Percentiles rank a stretch among this genome's conserved stretches.
These are phyloP conservation scores for Sanghuangporus weigelae DNA, from an alignment of 1,284 basidiomycete genomes.

Conservation along the genomic window DNA sequence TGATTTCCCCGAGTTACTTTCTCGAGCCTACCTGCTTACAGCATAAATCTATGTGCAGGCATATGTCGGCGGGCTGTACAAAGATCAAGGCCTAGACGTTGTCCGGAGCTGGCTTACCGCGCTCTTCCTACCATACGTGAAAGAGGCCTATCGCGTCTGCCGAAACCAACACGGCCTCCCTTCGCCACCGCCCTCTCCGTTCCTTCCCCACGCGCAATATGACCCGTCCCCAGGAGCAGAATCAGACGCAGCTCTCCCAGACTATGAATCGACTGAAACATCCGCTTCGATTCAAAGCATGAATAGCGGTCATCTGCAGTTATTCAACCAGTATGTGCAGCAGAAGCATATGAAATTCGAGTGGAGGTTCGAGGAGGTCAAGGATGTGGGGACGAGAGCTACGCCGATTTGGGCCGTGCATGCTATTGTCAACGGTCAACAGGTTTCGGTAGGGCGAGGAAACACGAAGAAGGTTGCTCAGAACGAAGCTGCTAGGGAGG, in stretches of 20 bases:
- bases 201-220: conserved; percentile 8
- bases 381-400: conserved; percentile 41
- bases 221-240: neutral
- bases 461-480: conserved; percentile 71
- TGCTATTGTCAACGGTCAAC: conserved; percentile 53
- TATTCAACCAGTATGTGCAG: conserved; percentile 72
- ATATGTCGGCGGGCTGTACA: conserved; percentile 67
- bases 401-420: conserved; percentile 70
- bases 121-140: conserved; percentile 58
- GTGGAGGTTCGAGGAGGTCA: conserved; percentile 56
- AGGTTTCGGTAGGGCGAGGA: conserved; percentile 55
- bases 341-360: conserved; percentile 52
- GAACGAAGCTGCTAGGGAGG: conserved; percentile 64
- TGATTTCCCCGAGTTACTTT: neutral
- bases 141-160: conserved; percentile 54
- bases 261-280: conserved; percentile 2
- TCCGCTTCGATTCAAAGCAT: neutral
- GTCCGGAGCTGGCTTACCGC: conserved; percentile 52
- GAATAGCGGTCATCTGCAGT: conserved; percentile 53
- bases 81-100: conserved; percentile 55
- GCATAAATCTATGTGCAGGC: conserved; percentile 38
- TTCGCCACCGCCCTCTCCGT: conserved; percentile 20
- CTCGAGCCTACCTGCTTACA: neutral
- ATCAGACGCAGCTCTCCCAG: neutral
- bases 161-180: conserved; percentile 51